Base-by-base conservation (phyloP, 768 basidiomycete species). In the Agrocybe chaxingu region DNA sequence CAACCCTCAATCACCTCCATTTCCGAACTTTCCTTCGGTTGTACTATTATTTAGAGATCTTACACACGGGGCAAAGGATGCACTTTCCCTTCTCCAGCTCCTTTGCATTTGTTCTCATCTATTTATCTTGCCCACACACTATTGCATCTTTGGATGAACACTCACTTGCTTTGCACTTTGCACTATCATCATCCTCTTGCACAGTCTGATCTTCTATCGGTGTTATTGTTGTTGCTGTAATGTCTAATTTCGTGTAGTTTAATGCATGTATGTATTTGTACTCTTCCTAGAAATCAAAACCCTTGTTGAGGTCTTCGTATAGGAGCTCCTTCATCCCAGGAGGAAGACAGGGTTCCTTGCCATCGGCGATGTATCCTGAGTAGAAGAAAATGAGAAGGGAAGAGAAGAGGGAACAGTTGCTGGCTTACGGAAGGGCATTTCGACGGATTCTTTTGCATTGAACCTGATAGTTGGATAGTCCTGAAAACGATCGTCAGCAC, bases 361-460 rank as follows among this genome's bases (percentile, higher is more conserved):
- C 65, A 18, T 73, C 62, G 0, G 66, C 67, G 42, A 81, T 79
- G 59, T 83, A 81, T 54, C 73, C 80, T 80, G 2, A 40, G 43
- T 7, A 12, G 19, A 8, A 36, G 12, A 37, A 43, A 49, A 16
- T 42, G 37, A 10, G 29, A 31, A 7, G 11, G 13, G 13, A 7
- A 10, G 4, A 5, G 8, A 8, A 19, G 48, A 34, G 37, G 18
- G 30, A 37, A 5, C 31, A 29, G 10, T 35, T 19, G 32, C 7
- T 6, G 16, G 79, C 89, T 63, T 58, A 90, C 92, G 74, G 75
- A 99, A 99, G 0, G 97, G 97, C 97, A 99, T 99, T 70, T 98
- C 93, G 4, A 98, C 92, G 39, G 88, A 89, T 66, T 99, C 97
- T 58, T 82, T 85, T 3, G 79, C 65, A 59, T 88, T 89, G 75